phyloP scores from a whole-genome alignment of 2,329 filamentous ascomycete genomes.

The Calonectria naviculata region DNA sequence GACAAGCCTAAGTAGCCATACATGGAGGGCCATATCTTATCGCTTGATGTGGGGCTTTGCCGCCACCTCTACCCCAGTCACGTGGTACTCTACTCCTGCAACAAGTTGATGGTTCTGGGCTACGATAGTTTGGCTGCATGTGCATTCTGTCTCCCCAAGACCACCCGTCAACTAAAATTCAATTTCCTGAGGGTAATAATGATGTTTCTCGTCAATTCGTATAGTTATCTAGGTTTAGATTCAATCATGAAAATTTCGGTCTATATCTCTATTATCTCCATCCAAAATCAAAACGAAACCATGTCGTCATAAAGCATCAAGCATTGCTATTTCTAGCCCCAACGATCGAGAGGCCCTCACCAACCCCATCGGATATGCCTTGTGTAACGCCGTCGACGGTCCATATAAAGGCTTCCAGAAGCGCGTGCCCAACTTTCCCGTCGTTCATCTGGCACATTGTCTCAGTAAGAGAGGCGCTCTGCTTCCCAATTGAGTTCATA shows the following conservation, averaged over 20 bases:
- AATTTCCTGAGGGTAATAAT: background rate
- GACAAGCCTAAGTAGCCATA: background rate
- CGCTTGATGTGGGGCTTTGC: background rate
- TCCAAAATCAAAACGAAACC: background rate
- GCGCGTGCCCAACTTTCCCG: constrained; percentile 69
- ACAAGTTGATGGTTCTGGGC: background rate
- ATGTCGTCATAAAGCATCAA: constrained; percentile 1
- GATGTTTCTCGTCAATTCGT: constrained; percentile 3
- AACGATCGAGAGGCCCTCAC: constrained; percentile 46
- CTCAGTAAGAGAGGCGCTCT: constrained; percentile 68
- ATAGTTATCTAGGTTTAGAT: background rate
- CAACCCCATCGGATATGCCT: constrained; percentile 74
- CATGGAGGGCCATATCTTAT: constrained; percentile 24
- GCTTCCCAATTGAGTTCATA: constrained; percentile 63
- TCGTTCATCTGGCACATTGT: constrained; percentile 71
- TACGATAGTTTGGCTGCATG: too few relatives aligned
- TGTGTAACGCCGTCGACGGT: constrained; percentile 72
- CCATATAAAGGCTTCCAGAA: constrained; percentile 69
- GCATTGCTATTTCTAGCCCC: constrained; percentile 23
- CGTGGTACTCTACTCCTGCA: background rate
- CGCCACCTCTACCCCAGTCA: background rate
- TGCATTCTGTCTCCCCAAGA: background rate
- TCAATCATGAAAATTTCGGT: background rate
- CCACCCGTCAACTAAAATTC: background rate
- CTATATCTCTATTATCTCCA: constrained; percentile 15